Conservation (phyloP, 495 filamentous ascomycete species). For the Aspergillus bridgeri region DNA sequence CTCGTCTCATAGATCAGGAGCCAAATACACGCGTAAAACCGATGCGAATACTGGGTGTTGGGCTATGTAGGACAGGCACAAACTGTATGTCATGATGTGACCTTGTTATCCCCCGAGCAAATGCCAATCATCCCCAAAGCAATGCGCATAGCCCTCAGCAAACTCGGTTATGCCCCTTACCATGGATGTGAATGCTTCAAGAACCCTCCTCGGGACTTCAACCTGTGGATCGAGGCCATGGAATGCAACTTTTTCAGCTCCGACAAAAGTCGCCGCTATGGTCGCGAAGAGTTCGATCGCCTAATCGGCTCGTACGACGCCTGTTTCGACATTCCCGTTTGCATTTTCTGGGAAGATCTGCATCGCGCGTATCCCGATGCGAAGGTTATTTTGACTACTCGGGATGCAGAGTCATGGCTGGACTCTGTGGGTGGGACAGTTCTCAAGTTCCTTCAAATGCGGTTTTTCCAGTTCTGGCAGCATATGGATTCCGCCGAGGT, state of each 20-base stretch:
- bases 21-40: background rate
- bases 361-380: conserved; percentile 8
- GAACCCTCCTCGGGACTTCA: conserved; percentile 7
- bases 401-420: conserved; percentile 5
- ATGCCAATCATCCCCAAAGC: background rate
- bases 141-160: conserved; percentile 2
- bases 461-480: conserved; percentile 1
- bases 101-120: background rate
- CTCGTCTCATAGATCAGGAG: background rate
- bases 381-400: conserved; percentile 10
- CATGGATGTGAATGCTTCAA: conserved; percentile 12
- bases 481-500: background rate
- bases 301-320: conserved; percentile 9
- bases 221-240: conserved; percentile 12
- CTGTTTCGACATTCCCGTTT: conserved; percentile 6
- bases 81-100: background rate
- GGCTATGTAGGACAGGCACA: background rate
- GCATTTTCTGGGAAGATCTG: conserved; percentile 5
- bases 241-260: conserved; percentile 4
- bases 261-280: background rate
- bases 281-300: conserved; percentile 10
- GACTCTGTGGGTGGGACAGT: background rate
- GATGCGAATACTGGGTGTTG: background rate
- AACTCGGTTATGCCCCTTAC: conserved; percentile 9
- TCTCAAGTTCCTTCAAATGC: conserved; percentile 6